phyloP scores from a whole-genome alignment of 148 eudicot species.

The Rhododendron molle region DNA sequence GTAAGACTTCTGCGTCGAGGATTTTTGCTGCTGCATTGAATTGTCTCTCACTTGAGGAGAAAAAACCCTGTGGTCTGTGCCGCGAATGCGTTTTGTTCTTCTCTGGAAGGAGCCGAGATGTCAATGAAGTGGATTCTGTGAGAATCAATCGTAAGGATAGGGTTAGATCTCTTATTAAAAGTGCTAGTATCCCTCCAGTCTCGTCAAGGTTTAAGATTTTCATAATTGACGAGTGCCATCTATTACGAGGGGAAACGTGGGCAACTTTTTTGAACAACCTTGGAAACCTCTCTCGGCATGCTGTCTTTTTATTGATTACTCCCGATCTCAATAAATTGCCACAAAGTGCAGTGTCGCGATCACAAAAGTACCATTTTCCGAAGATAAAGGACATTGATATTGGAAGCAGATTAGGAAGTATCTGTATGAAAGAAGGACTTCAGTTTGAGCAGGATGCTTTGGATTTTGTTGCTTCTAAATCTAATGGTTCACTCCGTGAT shows the following conservation, averaged over 20 bases:
- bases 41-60: slow-evolving; percentile 55
- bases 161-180: slow-evolving; percentile 56
- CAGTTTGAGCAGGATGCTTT: slow-evolving; percentile 77
- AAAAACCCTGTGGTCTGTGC: slow-evolving; percentile 79
- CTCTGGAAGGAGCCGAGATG: slow-evolving; percentile 80
- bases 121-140: slow-evolving; percentile 78
- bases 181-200: slow-evolving; percentile 53
- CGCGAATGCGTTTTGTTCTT: slow-evolving; percentile 70
- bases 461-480: slow-evolving; percentile 71
- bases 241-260: slow-evolving; percentile 73
- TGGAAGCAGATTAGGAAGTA: slow-evolving; percentile 42
- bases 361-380: slow-evolving; percentile 64
- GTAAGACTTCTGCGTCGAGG: slow-evolving; percentile 83
- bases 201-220: slow-evolving; percentile 79
- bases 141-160: slow-evolving; percentile 57
- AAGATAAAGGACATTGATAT: slow-evolving; percentile 69
- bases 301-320: slow-evolving; percentile 73
- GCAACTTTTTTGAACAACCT: slow-evolving; percentile 50
- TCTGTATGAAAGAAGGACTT: slow-evolving; percentile 72
- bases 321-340: slow-evolving; percentile 86
- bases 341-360: slow-evolving; percentile 50
- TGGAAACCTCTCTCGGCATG: slow-evolving; percentile 54
- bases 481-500: slow-evolving; percentile 87
- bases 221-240: slow-evolving; percentile 86
- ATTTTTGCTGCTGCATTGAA: slow-evolving; percentile 94